Evolutionary conservation across 495 filamentous ascomycete genomes (phyloP).

Genomic region (Podospora pseudoanserina): DNA sequence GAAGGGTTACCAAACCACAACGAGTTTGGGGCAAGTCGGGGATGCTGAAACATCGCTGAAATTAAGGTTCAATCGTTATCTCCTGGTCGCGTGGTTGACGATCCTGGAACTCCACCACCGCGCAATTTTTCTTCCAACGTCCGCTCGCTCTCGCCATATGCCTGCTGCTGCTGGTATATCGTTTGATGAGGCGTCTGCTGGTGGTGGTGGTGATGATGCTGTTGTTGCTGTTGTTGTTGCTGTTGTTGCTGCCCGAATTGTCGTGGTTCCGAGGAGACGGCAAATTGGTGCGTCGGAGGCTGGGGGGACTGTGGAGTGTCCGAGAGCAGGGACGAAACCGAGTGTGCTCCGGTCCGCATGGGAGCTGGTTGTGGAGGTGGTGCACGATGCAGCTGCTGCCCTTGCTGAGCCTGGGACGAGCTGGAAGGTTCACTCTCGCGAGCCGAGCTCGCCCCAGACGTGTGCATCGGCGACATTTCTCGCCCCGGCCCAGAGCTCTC

Average conservation of each 20-base stretch:
- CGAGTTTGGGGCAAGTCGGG: conserved; percentile 17
- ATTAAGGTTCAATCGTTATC: conserved; percentile 40
- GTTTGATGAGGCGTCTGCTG: conserved; percentile 1
- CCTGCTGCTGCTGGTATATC: conserved; percentile 11
- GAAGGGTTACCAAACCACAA: conserved; percentile 14
- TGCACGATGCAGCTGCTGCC: not conserved
- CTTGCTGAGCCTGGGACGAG: conserved; percentile 17
- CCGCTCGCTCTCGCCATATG: conserved; percentile 25
- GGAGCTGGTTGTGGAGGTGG: conserved; percentile 19
- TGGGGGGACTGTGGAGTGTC: conserved; percentile 41
- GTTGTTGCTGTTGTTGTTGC: conserved; percentile 14
- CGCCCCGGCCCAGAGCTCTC: conserved; percentile 37
- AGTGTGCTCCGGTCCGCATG: conserved; percentile 38
- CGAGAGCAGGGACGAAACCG: conserved; percentile 48
- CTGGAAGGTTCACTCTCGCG: conserved; percentile 19
- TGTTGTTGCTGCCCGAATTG: conserved; percentile 15
- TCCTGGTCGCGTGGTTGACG: conserved; percentile 34
- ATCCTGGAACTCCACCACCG: conserved; percentile 32
- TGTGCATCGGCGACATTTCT: conserved; percentile 43
- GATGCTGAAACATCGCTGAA: conserved; percentile 39
- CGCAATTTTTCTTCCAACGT: conserved; percentile 31
- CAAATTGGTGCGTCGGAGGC: conserved; percentile 22
- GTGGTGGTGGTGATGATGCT: conserved; percentile 11
- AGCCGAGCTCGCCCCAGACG: conserved; percentile 22
- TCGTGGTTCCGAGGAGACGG: conserved; percentile 30